Conservation (phyloP, 768 basidiomycete species). For the Hygrophoropsis aurantiaca region DNA sequence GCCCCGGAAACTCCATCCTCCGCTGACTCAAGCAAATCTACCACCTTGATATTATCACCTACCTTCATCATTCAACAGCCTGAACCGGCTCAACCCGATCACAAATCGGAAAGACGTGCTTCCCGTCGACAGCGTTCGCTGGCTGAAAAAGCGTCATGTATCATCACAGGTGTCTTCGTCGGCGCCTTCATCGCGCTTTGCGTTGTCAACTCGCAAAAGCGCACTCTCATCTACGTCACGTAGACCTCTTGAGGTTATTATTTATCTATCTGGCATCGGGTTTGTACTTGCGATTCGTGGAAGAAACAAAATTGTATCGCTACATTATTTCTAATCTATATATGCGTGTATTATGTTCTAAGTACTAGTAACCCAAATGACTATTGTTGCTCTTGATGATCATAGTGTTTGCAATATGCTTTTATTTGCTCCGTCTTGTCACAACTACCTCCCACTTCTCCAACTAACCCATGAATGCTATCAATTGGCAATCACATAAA, state of each 20-base stretch:
- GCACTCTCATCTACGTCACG: conserved; percentile 43
- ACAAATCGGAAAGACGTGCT: conserved; percentile 12
- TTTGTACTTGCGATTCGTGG: not conserved
- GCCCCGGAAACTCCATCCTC: conserved; percentile 2
- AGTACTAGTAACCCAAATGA: too few relatives aligned
- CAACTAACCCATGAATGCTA: conserved; percentile 17
- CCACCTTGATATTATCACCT: conserved; percentile 21
- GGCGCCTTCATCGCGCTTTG: conserved; percentile 58
- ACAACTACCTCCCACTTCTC: too few relatives aligned
- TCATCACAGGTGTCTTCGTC: conserved; percentile 59
- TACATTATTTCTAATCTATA: conserved; percentile 24
- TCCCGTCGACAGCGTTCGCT: conserved; percentile 22
- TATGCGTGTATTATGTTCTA: conserved; percentile 12
- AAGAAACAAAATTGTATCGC: conserved; percentile 19
- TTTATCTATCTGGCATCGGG: too few relatives aligned
- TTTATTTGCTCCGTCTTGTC: too few relatives aligned
- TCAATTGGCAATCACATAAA: conserved; percentile 48
- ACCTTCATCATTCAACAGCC: conserved; percentile 26
- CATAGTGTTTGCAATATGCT: too few relatives aligned
- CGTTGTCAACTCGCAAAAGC: conserved; percentile 45
- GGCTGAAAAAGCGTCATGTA: conserved; percentile 41
- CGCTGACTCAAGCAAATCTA: conserved; percentile 6
- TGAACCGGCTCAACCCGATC: conserved; percentile 9
- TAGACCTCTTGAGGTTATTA: conserved; percentile 4
- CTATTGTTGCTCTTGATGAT: too few relatives aligned